Percentiles rank a stretch among this genome's conserved stretches.
Conservation (phyloP, 805 yeast genomes). For the Komagataella pseudopastoris region DNA sequence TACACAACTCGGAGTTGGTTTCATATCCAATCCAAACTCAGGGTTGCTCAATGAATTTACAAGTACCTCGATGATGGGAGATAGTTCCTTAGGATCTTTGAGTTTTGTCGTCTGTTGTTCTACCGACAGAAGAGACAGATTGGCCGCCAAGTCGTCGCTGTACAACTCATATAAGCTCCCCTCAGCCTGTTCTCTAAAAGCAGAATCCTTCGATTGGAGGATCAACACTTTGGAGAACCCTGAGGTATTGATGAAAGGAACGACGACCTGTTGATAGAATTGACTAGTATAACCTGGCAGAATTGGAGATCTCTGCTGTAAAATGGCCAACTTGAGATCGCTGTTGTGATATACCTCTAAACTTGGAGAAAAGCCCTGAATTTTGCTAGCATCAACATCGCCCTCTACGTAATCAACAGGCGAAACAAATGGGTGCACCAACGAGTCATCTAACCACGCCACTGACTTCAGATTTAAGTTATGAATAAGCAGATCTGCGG, state of each 20-base stretch:
- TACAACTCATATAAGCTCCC: constrained; percentile 10
- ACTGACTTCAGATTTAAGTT: constrained; percentile 39
- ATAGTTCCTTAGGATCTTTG: constrained; percentile 5
- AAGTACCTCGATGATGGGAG: constrained; percentile 1
- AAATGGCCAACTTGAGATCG: constrained; percentile 29
- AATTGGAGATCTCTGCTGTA: constrained; percentile 79
- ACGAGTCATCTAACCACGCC: constrained; percentile 42
- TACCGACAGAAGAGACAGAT: constrained; percentile 8
- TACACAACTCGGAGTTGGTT: constrained; percentile 2
- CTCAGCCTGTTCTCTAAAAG: constrained; percentile 16
- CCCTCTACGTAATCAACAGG: constrained; percentile 43
- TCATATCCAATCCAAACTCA: background rate
- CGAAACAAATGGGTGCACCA: constrained; percentile 72
- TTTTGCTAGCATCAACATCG: constrained; percentile 6
- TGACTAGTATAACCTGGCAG: constrained; percentile 44
- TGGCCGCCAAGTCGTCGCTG: constrained; percentile 8
- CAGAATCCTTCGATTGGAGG: constrained; percentile 65
- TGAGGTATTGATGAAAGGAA: constrained; percentile 29
- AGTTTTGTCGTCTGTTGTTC: constrained; percentile 4
- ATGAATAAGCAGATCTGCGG: constrained; percentile 61
- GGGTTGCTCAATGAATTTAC: constrained; percentile 1
- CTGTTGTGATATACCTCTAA: constrained; percentile 48
- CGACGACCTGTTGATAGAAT: constrained; percentile 36
- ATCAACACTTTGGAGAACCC: constrained; percentile 35
- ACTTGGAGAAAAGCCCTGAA: constrained; percentile 31